Evolutionary conservation across 2,329 filamentous ascomycete species (phyloP).

Genomic region (Talaromyces pinophilus): DNA sequence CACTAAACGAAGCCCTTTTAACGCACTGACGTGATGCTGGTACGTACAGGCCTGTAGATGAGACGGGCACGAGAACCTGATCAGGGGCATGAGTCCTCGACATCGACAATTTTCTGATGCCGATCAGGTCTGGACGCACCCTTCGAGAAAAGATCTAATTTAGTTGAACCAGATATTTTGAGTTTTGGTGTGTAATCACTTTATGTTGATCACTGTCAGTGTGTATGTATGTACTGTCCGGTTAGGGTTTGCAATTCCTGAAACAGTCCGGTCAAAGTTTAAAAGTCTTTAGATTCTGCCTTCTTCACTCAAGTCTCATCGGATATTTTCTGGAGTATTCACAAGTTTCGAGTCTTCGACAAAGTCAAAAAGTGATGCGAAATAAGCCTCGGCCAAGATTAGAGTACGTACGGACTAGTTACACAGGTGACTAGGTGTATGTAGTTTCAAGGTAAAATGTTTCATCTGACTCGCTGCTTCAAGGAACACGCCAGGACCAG

Average conservation of each 20-base stretch:
- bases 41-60: background rate
- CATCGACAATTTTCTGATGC: background rate
- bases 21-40: background rate
- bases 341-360: background rate
- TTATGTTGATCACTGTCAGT: background rate
- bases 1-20: background rate
- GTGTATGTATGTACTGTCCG: background rate
- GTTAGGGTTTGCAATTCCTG: background rate
- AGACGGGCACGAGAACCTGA: background rate
- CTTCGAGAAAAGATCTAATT: background rate
- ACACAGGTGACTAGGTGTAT: no score
- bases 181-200: background rate
- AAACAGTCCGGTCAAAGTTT: conserved; percentile 1
- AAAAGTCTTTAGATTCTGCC: background rate
- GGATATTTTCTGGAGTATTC: background rate
- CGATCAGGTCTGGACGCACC: background rate
- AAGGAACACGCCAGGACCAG: background rate
- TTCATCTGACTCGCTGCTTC: background rate
- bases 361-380: background rate
- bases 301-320: background rate
- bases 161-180: background rate
- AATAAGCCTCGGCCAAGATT: background rate
- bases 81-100: background rate
- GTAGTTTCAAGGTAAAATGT: background rate
- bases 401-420: background rate